A percentile compares a stretch with the other conserved stretches of the same genome.
phyloP scores from a whole-genome alignment of 495 filamentous ascomycete genomes.

The Aspergillus sclerotiicarbonarius region DNA sequence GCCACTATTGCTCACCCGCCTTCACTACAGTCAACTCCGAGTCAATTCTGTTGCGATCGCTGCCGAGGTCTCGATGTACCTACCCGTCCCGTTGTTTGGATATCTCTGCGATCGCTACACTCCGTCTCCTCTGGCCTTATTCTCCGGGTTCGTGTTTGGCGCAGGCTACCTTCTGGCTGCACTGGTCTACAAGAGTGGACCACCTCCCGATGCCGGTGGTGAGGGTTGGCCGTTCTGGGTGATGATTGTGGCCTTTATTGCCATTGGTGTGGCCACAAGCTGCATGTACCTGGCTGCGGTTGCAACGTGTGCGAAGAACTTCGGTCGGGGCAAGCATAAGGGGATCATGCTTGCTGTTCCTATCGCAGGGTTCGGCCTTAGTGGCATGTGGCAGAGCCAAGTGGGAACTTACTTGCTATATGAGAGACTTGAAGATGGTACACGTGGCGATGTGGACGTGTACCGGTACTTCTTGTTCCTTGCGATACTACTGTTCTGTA shows the following conservation, averaged over 20 bases:
- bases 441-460: conserved; percentile 77
- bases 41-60: conserved; percentile 86
- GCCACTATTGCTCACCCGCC: conserved; percentile 75
- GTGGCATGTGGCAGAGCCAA: conserved; percentile 93
- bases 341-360: conserved; percentile 86
- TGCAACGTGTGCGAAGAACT: conserved; percentile 96
- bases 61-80: conserved; percentile 82
- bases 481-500: conserved; percentile 58
- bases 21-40: conserved; percentile 84
- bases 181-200: conserved; percentile 66
- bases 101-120: conserved; percentile 86
- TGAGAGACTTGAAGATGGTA: conserved; percentile 58
- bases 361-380: conserved; percentile 89
- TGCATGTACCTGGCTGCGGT: conserved; percentile 84
- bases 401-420: conserved; percentile 76
- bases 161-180: conserved; percentile 81
- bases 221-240: conserved; percentile 68
- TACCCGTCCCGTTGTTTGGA: conserved; percentile 83
- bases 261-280: conserved; percentile 77
- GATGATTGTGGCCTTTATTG: conserved; percentile 82
- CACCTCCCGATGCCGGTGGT: conserved; percentile 54
- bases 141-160: conserved; percentile 73
- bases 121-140: conserved; percentile 67
- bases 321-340: conserved; percentile 81
- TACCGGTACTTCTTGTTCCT: conserved; percentile 84